Percentiles rank a stretch among this genome's conserved stretches.
Evolutionary conservation across 768 basidiomycete species (phyloP).

Genomic region (Auriculariales sp.): DNA sequence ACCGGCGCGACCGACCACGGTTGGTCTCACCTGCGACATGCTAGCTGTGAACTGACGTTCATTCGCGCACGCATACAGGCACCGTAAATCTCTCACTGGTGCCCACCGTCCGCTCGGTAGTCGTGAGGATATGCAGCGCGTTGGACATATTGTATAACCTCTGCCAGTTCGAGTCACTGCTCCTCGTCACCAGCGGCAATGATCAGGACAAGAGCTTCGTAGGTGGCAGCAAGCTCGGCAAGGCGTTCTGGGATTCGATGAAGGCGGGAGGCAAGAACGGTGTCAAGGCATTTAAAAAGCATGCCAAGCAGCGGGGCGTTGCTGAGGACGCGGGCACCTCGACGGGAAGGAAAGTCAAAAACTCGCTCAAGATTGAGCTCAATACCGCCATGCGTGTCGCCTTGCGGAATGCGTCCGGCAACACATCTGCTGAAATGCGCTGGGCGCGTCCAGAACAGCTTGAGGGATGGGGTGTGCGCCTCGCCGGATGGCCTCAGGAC

Average conservation of each 20-base stretch:
- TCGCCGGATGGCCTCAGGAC: constrained; percentile 1
- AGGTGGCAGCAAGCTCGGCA: constrained; percentile 1
- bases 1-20: neutral
- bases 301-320: neutral
- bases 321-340: neutral
- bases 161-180: neutral
- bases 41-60: neutral
- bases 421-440: constrained; percentile 1
- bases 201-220: neutral
- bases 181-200: neutral
- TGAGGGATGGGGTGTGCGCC: constrained; percentile 1
- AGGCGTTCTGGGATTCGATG: neutral
- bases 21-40: neutral
- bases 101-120: neutral
- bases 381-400: neutral
- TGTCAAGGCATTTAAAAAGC: neutral
- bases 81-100: neutral
- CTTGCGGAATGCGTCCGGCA: neutral
- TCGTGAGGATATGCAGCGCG: neutral
- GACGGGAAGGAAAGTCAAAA: neutral
- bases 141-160: neutral
- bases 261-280: neutral
- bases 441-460: constrained; percentile 1
- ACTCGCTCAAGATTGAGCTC: neutral
- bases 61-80: neutral